A percentile compares a stretch with the other conserved stretches of the same genome.
Conservation (phyloP, 2,329 filamentous ascomycete species). For the Talaromyces sp. region DNA sequence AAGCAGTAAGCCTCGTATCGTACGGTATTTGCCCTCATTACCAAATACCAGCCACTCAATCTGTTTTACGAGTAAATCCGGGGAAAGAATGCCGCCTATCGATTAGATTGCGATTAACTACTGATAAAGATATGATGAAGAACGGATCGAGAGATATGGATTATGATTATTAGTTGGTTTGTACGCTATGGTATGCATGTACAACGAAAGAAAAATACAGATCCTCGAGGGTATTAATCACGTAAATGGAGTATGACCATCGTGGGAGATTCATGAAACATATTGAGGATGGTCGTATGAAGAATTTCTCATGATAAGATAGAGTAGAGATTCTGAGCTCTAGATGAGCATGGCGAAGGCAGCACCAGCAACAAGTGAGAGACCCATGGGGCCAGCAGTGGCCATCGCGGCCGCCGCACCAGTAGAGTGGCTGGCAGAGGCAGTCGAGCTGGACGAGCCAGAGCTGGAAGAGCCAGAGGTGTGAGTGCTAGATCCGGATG, state of each 20-base stretch:
- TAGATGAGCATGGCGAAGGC: slow-evolving; percentile 42
- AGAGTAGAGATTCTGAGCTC: slow-evolving; percentile 10
- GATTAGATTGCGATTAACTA: background rate
- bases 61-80: background rate
- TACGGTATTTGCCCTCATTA: background rate
- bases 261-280: background rate
- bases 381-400: slow-evolving; percentile 33
- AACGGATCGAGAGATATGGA: background rate
- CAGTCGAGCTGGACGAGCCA: too few species aligned
- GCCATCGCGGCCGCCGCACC: slow-evolving; percentile 29
- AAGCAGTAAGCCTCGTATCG: background rate
- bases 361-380: slow-evolving; percentile 39
- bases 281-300: background rate
- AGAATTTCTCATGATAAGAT: background rate
- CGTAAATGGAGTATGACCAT: background rate
- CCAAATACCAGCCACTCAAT: background rate
- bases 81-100: slow-evolving; percentile 2
- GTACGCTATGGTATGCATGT: slow-evolving; percentile 11
- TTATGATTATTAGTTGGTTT: slow-evolving; percentile 1
- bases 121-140: background rate
- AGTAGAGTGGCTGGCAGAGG: slow-evolving; percentile 13
- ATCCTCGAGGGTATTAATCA: background rate
- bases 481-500: slow-evolving; percentile 18
- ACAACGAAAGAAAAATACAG: slow-evolving; percentile 4
- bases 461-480: slow-evolving; percentile 18